A percentile compares a stretch with the other conserved stretches of the same genome.
These are phyloP conservation scores for Globisporangium splendens DNA, from an alignment of 352 stramenopile genomes.

Conservation along the genomic window DNA sequence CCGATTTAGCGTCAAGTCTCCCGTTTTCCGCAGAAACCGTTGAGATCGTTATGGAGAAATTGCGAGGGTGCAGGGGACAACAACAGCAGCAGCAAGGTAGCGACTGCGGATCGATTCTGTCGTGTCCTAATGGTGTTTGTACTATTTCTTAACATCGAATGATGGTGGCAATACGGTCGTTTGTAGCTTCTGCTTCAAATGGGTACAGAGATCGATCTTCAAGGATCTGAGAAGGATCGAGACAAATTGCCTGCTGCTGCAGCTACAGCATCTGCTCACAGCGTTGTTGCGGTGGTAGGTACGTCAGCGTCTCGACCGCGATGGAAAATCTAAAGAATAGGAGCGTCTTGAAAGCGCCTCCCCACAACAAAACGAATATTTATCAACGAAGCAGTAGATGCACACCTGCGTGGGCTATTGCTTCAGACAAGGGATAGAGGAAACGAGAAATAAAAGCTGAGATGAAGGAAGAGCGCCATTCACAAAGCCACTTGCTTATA, in stretches of 20 bases:
- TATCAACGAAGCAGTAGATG: background rate
- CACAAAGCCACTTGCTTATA: too few relatives aligned
- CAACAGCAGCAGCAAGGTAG: conserved; percentile 5
- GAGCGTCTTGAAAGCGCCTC: background rate
- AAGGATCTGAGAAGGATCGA: background rate
- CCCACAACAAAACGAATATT: background rate
- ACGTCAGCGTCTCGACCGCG: conserved; percentile 7
- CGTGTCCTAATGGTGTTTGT: background rate
- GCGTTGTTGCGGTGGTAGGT: background rate
- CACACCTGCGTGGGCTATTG: background rate
- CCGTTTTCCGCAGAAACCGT: conserved; percentile 54
- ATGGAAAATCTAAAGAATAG: conserved; percentile 15
- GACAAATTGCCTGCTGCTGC: background rate
- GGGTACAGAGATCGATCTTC: background rate
- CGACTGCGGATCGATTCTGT: conserved; percentile 7
- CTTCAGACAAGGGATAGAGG: background rate
- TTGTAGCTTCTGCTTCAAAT: background rate
- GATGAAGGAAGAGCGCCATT: too few relatives aligned
- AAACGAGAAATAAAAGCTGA: background rate
- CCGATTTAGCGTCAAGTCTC: conserved; percentile 51
- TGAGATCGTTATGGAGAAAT: conserved; percentile 41
- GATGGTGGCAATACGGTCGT: background rate
- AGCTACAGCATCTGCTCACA: background rate
- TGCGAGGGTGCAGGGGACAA: conserved; percentile 29
- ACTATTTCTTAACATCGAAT: too few relatives aligned